Conservation (phyloP, 1,139 yeast genomes). For the Blastobotrys persicus region DNA sequence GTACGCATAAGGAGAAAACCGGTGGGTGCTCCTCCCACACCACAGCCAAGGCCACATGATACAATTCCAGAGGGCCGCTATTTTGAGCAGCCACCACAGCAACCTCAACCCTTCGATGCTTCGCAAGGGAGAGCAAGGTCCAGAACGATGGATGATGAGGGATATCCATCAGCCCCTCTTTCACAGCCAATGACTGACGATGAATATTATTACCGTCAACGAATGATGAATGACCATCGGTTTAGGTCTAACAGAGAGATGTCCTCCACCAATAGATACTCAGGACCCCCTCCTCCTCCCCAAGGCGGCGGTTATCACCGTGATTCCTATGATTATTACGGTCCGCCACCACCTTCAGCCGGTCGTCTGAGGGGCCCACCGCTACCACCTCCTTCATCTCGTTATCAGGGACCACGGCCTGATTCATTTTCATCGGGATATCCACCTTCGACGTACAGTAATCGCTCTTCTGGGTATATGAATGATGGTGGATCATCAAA, state of each 20-base stretch:
- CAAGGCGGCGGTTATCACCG: neutral
- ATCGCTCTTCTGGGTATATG: slow-evolving; percentile 3
- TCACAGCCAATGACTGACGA: neutral
- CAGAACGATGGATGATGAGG: neutral
- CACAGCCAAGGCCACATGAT: neutral
- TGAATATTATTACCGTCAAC: slow-evolving; percentile 3
- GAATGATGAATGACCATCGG: slow-evolving; percentile 5
- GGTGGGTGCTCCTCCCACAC: slow-evolving; percentile 2
- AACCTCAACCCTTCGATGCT: neutral
- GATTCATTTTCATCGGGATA: neutral
- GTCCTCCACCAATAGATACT: slow-evolving; percentile 3
- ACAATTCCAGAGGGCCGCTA: neutral
- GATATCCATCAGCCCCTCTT: neutral
- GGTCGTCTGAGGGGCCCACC: neutral
- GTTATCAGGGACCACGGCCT: neutral
- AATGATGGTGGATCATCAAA: neutral
- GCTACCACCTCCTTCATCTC: neutral
- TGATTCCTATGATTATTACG: neutral
- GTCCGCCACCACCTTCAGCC: slow-evolving; percentile 8
- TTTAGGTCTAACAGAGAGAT: neutral
- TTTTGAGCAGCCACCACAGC: neutral
- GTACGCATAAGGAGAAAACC: neutral
- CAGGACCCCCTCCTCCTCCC: slow-evolving; percentile 9
- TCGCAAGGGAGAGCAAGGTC: neutral
- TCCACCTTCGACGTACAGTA: slow-evolving; percentile 3